phyloP scores from a whole-genome alignment of 129 eudicot species.

The Apium graveolens region DNA sequence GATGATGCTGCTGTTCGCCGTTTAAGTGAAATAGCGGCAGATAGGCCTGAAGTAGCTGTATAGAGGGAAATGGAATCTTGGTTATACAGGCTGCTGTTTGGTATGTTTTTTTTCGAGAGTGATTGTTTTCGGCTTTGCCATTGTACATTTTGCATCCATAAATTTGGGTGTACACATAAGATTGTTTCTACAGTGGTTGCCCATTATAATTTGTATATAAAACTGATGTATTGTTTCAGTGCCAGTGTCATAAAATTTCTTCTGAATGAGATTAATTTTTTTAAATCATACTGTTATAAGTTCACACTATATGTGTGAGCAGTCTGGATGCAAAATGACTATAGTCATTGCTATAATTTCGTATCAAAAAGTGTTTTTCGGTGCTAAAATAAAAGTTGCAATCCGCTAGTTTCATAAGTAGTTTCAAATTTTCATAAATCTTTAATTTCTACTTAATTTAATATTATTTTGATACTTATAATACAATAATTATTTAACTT shows the following conservation, averaged over 20 bases:
- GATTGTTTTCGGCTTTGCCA: constrained; percentile 29
- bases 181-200: background rate
- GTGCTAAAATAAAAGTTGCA: no score
- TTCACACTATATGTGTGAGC: no score
- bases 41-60: constrained; percentile 7
- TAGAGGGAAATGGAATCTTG: background rate
- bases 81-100: background rate
- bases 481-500: no score
- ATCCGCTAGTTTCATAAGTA: no score
- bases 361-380: no score
- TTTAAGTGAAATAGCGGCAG: background rate
- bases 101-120: background rate
- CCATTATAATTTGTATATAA: background rate
- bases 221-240: background rate
- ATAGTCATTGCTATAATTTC: no score
- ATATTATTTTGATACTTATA: no score
- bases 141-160: constrained; percentile 55
- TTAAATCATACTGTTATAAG: no score
- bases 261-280: background rate
- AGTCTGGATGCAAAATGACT: no score
- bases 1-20: background rate
- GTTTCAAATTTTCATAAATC: no score
- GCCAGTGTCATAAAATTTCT: background rate
- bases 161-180: constrained; percentile 15
- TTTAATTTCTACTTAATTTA: no score